Percentiles rank a stretch among this genome's conserved stretches.
These are phyloP conservation scores for Mycena galopus DNA, from an alignment of 768 basidiomycete species.

Conservation along the genomic window DNA sequence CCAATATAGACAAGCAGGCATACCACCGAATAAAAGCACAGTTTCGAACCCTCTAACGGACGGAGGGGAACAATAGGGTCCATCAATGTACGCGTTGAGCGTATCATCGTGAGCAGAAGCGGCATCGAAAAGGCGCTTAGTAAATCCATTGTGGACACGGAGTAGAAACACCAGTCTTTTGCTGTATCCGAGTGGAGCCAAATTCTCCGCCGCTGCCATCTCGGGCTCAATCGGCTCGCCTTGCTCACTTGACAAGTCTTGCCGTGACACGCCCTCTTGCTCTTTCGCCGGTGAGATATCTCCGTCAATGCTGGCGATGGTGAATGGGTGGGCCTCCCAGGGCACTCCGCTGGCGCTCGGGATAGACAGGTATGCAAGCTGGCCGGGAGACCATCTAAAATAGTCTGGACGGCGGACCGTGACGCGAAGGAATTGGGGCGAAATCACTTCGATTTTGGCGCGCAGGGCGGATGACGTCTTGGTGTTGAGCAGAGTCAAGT, in stretches of 20 bases:
- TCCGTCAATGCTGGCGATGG: conserved; percentile 57
- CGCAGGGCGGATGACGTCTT: conserved; percentile 8
- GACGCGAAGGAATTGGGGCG: conserved; percentile 52
- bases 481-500: conserved; percentile 19
- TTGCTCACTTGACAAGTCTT: conserved; percentile 18
- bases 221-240: conserved; percentile 11
- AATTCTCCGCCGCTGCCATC: conserved; percentile 3
- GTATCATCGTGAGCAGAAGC: conserved; percentile 43
- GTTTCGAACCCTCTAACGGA: conserved; percentile 55
- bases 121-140: conserved; percentile 54
- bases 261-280: not conserved
- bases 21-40: conserved; percentile 62
- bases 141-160: conserved; percentile 66
- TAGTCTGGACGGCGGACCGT: conserved; percentile 54
- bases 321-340: conserved; percentile 66
- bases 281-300: conserved; percentile 4
- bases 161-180: conserved; percentile 66
- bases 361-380: conserved; percentile 59
- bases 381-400: conserved; percentile 63
- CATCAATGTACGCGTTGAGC: conserved; percentile 62
- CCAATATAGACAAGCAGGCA: not conserved
- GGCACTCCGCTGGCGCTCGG: conserved; percentile 60
- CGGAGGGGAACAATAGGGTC: conserved; percentile 63
- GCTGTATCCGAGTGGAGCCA: conserved; percentile 32
- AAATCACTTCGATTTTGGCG: conserved; percentile 26